These are phyloP conservation scores for Calonectria pseudoturangicola DNA, from an alignment of 2,329 filamentous ascomycete species.

Conservation along the genomic window DNA sequence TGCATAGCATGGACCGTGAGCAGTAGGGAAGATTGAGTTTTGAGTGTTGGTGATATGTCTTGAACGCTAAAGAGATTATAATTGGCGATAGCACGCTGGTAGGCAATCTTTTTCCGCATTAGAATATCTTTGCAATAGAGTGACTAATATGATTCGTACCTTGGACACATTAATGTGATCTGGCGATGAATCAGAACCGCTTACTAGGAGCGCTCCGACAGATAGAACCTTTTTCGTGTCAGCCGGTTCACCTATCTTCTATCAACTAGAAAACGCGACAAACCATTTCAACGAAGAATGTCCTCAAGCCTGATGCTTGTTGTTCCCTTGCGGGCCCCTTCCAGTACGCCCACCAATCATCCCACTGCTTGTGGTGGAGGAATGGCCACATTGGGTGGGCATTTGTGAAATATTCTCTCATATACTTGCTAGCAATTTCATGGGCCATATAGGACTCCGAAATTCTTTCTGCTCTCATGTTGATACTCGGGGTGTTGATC, in stretches of 20 bases:
- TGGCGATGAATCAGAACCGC: slow-evolving; percentile 2
- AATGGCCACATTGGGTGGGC: slow-evolving; percentile 20
- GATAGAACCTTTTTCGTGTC: slow-evolving; percentile 2
- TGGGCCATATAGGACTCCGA: not conserved
- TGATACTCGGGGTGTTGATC: not conserved
- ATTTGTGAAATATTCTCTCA: not conserved
- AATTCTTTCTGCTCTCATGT: slow-evolving; percentile 5
- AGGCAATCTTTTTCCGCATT: not conserved
- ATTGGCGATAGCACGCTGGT: not conserved
- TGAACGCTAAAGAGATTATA: not conserved
- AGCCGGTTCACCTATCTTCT: not conserved
- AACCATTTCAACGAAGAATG: slow-evolving; percentile 20
- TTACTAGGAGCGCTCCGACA: slow-evolving; percentile 3
- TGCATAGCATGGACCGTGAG: slow-evolving; percentile 22
- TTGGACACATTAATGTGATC: slow-evolving; percentile 14
- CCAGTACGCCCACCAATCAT: slow-evolving; percentile 11
- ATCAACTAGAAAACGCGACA: no score
- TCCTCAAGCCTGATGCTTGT: not conserved
- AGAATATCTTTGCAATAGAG: not conserved
- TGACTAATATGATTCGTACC: not conserved
- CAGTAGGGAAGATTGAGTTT: slow-evolving; percentile 7
- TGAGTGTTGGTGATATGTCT: not conserved
- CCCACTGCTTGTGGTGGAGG: slow-evolving; percentile 19
- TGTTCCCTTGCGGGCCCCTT: not conserved
- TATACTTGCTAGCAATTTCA: not conserved